Evolutionary conservation across 2,329 filamentous ascomycete species (phyloP).

Genomic region (Orbilia blumenaviensis): DNA sequence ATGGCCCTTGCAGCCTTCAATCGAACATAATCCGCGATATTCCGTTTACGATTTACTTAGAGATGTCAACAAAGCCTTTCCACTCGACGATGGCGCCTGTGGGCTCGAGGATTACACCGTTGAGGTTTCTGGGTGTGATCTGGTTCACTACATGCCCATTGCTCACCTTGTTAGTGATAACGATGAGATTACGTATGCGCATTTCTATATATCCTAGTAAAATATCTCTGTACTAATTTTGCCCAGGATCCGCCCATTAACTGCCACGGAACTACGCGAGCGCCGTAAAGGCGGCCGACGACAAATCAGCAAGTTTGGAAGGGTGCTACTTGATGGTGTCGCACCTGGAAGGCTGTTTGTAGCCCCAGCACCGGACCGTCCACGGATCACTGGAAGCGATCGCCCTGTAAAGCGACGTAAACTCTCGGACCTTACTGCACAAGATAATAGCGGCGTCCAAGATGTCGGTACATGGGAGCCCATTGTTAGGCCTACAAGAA

Average conservation of each 20-base stretch:
- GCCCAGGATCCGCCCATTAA: conserved; percentile 56
- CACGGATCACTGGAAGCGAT: conserved; percentile 27
- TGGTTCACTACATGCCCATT: conserved; percentile 57
- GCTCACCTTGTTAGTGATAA: conserved; percentile 55
- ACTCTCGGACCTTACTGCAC: neutral
- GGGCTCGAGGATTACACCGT: conserved; percentile 57
- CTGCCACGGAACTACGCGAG: conserved; percentile 54
- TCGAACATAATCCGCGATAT: conserved; percentile 52
- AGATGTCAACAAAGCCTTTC: conserved; percentile 55
- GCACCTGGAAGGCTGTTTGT: conserved; percentile 56
- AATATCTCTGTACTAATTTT: neutral
- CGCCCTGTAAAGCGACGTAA: conserved; percentile 38
- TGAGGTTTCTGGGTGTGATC: conserved; percentile 56
- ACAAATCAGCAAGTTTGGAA: conserved; percentile 56
- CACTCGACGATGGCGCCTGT: conserved; percentile 53
- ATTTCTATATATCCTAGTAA: neutral
- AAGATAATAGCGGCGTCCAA: neutral
- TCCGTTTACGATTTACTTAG: conserved; percentile 55
- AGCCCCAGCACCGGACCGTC: conserved; percentile 55
- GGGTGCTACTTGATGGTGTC: conserved; percentile 56
- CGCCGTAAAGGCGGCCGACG: conserved; percentile 54
- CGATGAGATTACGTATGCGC: conserved; percentile 56
- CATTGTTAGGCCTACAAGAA: neutral
- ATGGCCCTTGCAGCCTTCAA: conserved; percentile 54
- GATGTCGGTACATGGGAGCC: conserved; percentile 21